Conservation (phyloP, 495 filamentous ascomycete species). For the Neurospora sp. region DNA sequence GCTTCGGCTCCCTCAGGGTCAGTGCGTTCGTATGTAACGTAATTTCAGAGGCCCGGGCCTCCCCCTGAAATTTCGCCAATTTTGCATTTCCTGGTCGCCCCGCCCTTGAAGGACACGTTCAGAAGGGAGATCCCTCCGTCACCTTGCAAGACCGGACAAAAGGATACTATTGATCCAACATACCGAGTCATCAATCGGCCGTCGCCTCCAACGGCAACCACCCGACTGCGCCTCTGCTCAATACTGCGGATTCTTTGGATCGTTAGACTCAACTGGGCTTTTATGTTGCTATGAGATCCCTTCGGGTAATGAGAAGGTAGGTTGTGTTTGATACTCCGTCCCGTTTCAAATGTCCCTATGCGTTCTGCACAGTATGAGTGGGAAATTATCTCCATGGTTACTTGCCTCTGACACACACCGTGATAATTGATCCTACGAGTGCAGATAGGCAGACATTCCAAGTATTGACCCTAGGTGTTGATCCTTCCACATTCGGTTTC, state of each 20-base stretch:
- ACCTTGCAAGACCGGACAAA: background rate
- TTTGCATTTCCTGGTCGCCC: background rate
- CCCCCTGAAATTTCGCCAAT: background rate
- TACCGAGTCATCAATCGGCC: background rate
- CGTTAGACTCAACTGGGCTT: background rate
- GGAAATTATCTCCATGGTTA: background rate
- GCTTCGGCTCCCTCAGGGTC: too few species aligned
- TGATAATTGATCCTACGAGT: background rate
- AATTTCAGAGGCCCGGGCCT: background rate
- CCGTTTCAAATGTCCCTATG: background rate
- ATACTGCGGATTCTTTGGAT: background rate
- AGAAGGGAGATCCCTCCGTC: background rate
- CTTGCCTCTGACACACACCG: background rate
- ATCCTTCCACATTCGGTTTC: background rate
- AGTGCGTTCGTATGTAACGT: too few species aligned
- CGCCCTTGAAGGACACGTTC: background rate
- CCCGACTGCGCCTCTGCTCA: background rate
- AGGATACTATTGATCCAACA: background rate
- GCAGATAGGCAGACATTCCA: background rate
- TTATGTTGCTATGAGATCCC: background rate
- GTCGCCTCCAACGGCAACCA: background rate
- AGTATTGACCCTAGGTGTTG: background rate
- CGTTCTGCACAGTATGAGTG: background rate
- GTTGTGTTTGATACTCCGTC: background rate
- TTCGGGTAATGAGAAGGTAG: background rate